These are phyloP conservation scores for Penicillium rolfsii DNA, from an alignment of 2,329 filamentous ascomycete species.

Conservation along the genomic window DNA sequence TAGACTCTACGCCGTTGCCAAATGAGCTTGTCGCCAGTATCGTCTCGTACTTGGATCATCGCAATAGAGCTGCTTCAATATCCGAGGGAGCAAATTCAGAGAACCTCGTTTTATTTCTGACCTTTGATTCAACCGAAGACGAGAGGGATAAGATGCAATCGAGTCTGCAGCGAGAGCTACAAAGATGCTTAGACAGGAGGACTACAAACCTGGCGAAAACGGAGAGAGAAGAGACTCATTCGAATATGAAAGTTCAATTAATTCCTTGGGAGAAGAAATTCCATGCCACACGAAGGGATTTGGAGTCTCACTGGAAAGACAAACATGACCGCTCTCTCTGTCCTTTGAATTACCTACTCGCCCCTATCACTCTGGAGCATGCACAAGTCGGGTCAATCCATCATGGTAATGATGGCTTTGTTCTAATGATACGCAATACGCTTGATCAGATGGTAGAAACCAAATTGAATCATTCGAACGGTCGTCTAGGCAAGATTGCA, in stretches of 20 bases:
- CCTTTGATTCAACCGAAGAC: neutral
- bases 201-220: neutral
- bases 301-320: constrained; percentile 3
- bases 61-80: neutral
- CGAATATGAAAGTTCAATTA: neutral
- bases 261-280: constrained; percentile 8
- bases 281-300: neutral
- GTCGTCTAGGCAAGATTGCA: neutral
- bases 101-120: constrained; percentile 3
- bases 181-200: neutral
- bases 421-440: neutral
- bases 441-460: neutral
- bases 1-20: constrained; percentile 4
- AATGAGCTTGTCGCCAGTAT: constrained; percentile 3
- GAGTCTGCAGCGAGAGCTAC: neutral
- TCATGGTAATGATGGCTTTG: constrained; percentile 2
- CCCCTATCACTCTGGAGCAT: neutral
- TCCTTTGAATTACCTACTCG: constrained; percentile 5
- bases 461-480: neutral
- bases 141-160: neutral
- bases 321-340: neutral
- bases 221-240: neutral
- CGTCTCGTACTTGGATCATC: neutral
- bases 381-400: neutral
- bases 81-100: neutral